Percentiles rank a stretch among this genome's conserved stretches.
These are phyloP conservation scores for Candida sakaeoensis DNA, from an alignment of 805 yeast genomes.

Conservation along the genomic window DNA sequence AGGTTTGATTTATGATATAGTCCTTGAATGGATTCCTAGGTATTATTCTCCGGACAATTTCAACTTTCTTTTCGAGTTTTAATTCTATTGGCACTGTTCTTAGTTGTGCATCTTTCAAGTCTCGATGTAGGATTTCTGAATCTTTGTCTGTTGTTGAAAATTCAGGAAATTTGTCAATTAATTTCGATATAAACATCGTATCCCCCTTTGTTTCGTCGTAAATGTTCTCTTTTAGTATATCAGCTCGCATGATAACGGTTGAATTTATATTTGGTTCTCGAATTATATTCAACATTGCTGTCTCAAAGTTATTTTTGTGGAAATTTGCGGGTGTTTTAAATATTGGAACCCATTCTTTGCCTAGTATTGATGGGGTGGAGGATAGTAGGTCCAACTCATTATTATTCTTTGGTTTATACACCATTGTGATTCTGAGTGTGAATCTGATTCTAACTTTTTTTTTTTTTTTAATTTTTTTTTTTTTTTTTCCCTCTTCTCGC, in stretches of 20 bases:
- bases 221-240: constrained; percentile 54
- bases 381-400: background rate
- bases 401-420: background rate
- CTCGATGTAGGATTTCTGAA: constrained; percentile 24
- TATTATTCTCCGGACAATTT: constrained; percentile 77
- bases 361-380: constrained; percentile 41
- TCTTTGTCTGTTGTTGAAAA: constrained; percentile 26
- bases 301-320: constrained; percentile 54
- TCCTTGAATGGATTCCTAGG: constrained; percentile 91
- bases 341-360: constrained; percentile 60
- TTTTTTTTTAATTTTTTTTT: too few species aligned
- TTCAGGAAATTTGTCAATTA: constrained; percentile 26
- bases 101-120: constrained; percentile 31
- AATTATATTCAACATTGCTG: constrained; percentile 76
- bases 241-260: constrained; percentile 85
- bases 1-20: constrained; percentile 78
- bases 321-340: constrained; percentile 49
- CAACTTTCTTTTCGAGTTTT: constrained; percentile 32
- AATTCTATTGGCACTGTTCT: constrained; percentile 22
- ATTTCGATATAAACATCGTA: constrained; percentile 25
- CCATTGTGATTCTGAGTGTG: too few species aligned
- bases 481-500: background rate
- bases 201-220: constrained; percentile 36
- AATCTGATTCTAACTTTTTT: too few species aligned
- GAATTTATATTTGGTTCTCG: constrained; percentile 88